Percentiles rank a stretch among this genome's conserved stretches.
phyloP scores from a whole-genome alignment of 345 rosid species.

The Syzygium oleosum region DNA sequence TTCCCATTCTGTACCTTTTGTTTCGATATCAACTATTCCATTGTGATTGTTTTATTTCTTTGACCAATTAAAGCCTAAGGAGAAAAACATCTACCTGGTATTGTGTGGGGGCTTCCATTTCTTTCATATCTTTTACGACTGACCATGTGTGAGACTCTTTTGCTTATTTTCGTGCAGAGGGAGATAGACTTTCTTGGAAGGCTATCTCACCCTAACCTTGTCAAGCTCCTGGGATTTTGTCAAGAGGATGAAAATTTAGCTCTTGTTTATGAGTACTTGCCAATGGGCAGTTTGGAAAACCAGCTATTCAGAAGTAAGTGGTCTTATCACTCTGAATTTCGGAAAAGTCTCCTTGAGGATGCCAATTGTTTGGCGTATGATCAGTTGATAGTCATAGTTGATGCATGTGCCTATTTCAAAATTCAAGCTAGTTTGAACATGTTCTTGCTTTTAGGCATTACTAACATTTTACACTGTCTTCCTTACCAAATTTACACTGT shows the following conservation, averaged over 20 bases:
- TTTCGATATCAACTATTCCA: background rate
- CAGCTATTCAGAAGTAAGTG: background rate
- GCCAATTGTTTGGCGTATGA: background rate
- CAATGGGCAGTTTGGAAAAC: background rate
- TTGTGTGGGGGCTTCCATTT: background rate
- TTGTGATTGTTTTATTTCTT: background rate
- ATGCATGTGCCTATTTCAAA: background rate
- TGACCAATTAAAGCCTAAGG: background rate
- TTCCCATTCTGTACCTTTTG: background rate
- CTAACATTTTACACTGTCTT: background rate
- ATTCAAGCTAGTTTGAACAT: background rate
- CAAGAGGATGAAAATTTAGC: background rate
- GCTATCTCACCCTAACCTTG: constrained; percentile 1
- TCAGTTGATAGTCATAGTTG: background rate
- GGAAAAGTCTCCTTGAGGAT: background rate
- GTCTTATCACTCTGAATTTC: background rate
- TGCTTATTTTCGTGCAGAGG: background rate
- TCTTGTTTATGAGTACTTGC: constrained; percentile 3
- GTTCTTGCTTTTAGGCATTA: background rate
- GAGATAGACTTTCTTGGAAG: constrained; percentile 3
- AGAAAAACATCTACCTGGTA: background rate
- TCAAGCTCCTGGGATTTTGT: constrained; percentile 3
- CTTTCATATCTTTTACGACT: background rate
- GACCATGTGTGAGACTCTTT: background rate
- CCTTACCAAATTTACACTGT: background rate